Evolutionary conservation across 2,329 filamentous ascomycete genomes (phyloP), one percentile per base, ranked within the genome.

Genomic region (Arthrobotrys sinensis): DNA sequence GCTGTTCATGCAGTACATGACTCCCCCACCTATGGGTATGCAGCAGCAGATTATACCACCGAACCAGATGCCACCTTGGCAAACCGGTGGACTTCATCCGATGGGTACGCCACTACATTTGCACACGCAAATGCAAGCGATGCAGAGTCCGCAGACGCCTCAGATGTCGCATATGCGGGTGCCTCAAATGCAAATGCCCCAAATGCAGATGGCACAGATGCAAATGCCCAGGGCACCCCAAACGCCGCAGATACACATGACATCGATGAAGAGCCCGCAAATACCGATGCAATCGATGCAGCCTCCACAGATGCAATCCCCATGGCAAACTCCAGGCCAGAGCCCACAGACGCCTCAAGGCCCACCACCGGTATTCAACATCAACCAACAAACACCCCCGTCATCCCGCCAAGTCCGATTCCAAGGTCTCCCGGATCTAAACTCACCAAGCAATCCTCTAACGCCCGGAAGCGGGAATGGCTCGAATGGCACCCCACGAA

Each of bases 1-100:
- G 6, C 34, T 60, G 8, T 60, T 60, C 4, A 40, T 60, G 53
- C 53, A 60, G 19, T n/a, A 14, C 6, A 60, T 60, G 53, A 24
- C 28, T 14, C 32, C 52, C 2, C 32, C 52, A 10, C 14, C 12
- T 4, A 28, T 28, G 24, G n/a, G 21, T 55, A 38, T 55, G 52
- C 28, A 14, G n/a, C 52, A 36, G n/a, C 14, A 55, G 5, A 36
- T 55, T 16, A 24, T 24, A n/a, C 12, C 14, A 7, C 7, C 19
- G 8, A 10, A 38, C 5, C 12, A 38, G 7, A 2, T 8, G 7
- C 32, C 5, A 19, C 4, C 19, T 12, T 38, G 5, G 14, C 52
- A 55, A 11, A 55, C 16, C 5, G 48, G 48, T n/a, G 24, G 24
- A 8, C 34, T 53, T 14, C 6, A 34, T 10, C 48, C 48, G 7